Evolutionary conservation across 106 monocot genomes (phyloP).

Genomic region (Gastrodia elata): DNA sequence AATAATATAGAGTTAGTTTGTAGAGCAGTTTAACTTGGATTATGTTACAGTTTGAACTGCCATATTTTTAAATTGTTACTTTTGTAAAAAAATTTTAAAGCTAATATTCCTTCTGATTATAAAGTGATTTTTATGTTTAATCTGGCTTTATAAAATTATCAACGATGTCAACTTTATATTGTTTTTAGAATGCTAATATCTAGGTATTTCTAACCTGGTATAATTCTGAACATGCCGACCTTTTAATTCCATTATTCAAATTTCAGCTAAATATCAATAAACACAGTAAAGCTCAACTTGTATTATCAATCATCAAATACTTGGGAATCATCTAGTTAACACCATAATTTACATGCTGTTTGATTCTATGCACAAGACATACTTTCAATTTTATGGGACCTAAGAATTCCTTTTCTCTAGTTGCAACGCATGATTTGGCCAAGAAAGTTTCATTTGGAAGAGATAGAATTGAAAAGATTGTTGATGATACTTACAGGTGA

Average conservation of each 20-base stretch:
- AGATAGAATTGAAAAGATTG: conserved; percentile 62
- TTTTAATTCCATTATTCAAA: background rate
- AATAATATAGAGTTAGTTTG: background rate
- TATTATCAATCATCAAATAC: background rate
- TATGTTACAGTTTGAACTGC: background rate
- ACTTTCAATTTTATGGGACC: background rate
- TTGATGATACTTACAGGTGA: conserved; percentile 86
- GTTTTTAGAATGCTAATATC: background rate
- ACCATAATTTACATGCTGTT: background rate
- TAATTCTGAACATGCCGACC: background rate
- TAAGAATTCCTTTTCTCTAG: conserved; percentile 13
- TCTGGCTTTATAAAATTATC: background rate
- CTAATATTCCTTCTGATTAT: background rate
- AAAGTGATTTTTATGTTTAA: background rate
- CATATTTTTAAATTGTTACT: background rate
- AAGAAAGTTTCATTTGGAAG: conserved; percentile 51
- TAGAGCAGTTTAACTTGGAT: no score
- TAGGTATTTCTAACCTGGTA: background rate
- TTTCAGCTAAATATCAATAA: background rate
- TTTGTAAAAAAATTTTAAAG: background rate
- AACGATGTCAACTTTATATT: background rate
- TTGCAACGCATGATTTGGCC: conserved; percentile 45
- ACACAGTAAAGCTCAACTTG: background rate
- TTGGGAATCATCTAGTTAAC: background rate
- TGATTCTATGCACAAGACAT: background rate